These are phyloP conservation scores for Pseudogymnoascus sp. DNA, from an alignment of 2,329 filamentous ascomycete genomes.

Conservation along the genomic window DNA sequence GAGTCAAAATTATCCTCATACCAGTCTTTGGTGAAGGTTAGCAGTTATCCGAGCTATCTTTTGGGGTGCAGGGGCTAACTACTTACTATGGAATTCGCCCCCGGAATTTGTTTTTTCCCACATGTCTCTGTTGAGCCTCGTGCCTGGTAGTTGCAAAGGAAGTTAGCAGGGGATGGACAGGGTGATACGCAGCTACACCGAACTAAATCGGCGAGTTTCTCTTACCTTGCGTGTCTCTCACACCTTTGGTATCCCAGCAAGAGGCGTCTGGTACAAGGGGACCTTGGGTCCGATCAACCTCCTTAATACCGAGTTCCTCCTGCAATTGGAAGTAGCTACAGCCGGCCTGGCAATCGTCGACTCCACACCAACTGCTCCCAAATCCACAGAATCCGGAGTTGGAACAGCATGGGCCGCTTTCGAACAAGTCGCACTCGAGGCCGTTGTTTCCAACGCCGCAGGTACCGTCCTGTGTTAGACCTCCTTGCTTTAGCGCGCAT, in stretches of 20 bases:
- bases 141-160: not conserved
- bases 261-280: not conserved
- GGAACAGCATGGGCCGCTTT: not conserved
- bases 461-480: not conserved
- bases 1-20: not conserved
- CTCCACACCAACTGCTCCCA: not conserved
- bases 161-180: not conserved
- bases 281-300: not conserved
- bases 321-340: not conserved
- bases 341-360: not conserved
- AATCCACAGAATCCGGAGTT: not conserved
- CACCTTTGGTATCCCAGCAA: not conserved
- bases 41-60: not conserved
- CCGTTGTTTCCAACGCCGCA: not conserved
- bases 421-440: not conserved
- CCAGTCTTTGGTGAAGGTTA: not conserved
- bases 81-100: not conserved
- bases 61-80: not conserved
- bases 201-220: not conserved
- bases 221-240: not conserved
- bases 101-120: not conserved
- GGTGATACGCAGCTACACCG: not conserved
- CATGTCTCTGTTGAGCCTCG: not conserved
- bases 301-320: not conserved
- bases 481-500: not conserved